A percentile compares a stretch with the other conserved stretches of the same genome.
Evolutionary conservation across 2,329 filamentous ascomycete genomes (phyloP).

Genomic region (Neocatenulostroma microsporum): DNA sequence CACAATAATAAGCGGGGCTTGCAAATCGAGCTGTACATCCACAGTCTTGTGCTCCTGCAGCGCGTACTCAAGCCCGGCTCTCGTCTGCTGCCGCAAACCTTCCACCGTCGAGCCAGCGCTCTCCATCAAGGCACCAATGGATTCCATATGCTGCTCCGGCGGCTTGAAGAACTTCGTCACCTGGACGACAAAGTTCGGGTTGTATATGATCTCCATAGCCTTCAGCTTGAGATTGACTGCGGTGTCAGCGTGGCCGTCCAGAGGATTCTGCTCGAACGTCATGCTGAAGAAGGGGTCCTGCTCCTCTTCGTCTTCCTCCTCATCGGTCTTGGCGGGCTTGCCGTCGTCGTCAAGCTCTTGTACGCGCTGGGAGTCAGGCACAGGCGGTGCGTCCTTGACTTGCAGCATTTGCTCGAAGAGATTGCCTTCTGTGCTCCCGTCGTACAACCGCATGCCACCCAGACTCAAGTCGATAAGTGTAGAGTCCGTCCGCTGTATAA

Average conservation of each 20-base stretch:
- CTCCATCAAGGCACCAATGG: slow-evolving; percentile 91
- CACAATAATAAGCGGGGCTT: slow-evolving; percentile 92
- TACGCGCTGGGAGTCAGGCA: slow-evolving; percentile 44
- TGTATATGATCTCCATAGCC: slow-evolving; percentile 95
- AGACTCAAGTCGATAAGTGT: slow-evolving; percentile 82
- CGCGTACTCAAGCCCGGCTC: slow-evolving; percentile 91
- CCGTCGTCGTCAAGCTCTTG: slow-evolving; percentile 43
- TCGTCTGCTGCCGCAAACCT: slow-evolving; percentile 86
- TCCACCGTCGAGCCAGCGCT: slow-evolving; percentile 92
- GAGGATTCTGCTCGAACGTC: slow-evolving; percentile 86
- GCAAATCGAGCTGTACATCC: slow-evolving; percentile 89
- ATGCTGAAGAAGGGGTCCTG: slow-evolving; percentile 84
- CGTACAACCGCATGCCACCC: slow-evolving; percentile 86
- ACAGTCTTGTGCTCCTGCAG: slow-evolving; percentile 97
- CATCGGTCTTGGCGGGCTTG: slow-evolving; percentile 33
- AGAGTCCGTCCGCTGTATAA: slow-evolving; percentile 83
- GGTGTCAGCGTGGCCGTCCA: slow-evolving; percentile 86
- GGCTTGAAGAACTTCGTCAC: slow-evolving; percentile 94
- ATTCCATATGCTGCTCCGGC: slow-evolving; percentile 96
- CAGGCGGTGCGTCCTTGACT: slow-evolving; percentile 74
- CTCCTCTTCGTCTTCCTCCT: slow-evolving; percentile 40
- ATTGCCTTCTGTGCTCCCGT: slow-evolving; percentile 86
- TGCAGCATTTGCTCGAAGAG: slow-evolving; percentile 91
- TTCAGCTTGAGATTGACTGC: slow-evolving; percentile 86
- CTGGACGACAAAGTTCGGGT: slow-evolving; percentile 84